Evolutionary conservation across 257 asterid genomes (phyloP).

Genomic region (Schizonepeta tenuifolia): DNA sequence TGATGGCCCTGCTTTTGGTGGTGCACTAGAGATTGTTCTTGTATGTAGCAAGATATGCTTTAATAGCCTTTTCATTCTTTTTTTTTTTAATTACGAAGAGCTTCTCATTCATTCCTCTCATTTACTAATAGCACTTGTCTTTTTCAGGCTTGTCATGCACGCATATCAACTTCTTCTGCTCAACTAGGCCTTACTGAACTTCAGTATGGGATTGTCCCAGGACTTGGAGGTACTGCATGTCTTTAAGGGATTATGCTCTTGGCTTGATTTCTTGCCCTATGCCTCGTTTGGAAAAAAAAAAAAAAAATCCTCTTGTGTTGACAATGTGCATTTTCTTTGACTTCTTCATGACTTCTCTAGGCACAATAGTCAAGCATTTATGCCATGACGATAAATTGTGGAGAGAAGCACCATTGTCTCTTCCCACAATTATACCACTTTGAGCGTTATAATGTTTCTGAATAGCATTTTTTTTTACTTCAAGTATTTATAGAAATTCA

Average conservation of each 20-base stretch:
- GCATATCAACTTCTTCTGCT: slow-evolving; percentile 57
- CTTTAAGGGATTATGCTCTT: not conserved
- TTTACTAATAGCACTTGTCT: not conserved
- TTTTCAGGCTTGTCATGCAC: slow-evolving; percentile 65
- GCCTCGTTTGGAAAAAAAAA: not conserved
- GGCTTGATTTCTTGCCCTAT: not conserved
- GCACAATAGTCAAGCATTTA: not conserved
- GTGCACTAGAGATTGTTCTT: slow-evolving; percentile 70
- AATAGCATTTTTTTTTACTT: not conserved
- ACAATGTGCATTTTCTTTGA: not conserved
- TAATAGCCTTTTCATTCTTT: slow-evolving; percentile 12
- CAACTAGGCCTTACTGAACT: slow-evolving; percentile 63
- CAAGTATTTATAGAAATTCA: too few species aligned
- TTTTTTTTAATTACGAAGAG: not conserved
- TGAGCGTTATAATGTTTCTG: not conserved
- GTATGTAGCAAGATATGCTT: slow-evolving; percentile 40
- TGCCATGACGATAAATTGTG: not conserved
- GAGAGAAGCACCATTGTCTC: not conserved
- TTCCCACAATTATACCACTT: not conserved
- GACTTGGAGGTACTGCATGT: slow-evolving; percentile 52
- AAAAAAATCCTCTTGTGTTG: not conserved
- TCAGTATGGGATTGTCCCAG: slow-evolving; percentile 63
- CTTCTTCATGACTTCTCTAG: not conserved
- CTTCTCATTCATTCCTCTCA: too few species aligned
- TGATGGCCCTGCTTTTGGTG: slow-evolving; percentile 69